These are phyloP conservation scores for Cercospora citrullina DNA, from an alignment of 2,329 filamentous ascomycete genomes.

Conservation along the genomic window DNA sequence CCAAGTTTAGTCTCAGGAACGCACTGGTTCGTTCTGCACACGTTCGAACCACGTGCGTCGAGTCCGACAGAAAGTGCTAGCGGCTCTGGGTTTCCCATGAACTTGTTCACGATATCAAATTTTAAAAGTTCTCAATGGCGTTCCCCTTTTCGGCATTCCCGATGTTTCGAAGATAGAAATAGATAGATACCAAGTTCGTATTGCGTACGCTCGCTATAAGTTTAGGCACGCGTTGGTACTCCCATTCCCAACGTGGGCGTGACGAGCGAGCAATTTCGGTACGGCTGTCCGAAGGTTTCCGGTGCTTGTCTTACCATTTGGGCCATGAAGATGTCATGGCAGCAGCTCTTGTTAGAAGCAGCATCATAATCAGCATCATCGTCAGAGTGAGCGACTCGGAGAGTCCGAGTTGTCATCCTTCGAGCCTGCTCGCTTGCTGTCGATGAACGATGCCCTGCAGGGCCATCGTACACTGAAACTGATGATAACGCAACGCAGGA, in stretches of 20 bases:
- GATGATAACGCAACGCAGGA: not conserved
- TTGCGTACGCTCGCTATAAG: not conserved
- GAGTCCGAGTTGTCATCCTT: not conserved
- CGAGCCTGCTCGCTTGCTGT: not conserved
- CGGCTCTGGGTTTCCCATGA: not conserved
- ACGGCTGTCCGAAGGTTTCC: not conserved
- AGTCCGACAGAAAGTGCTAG: not conserved
- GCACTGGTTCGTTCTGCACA: not conserved
- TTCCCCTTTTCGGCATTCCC: not conserved
- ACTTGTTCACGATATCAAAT: not conserved
- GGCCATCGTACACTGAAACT: not conserved
- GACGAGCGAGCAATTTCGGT: not conserved
- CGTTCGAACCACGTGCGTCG: not conserved
- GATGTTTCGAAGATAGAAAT: not conserved
- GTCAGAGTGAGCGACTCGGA: not conserved
- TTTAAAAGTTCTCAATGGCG: not conserved
- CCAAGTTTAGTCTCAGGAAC: not conserved
- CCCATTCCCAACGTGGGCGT: not conserved
- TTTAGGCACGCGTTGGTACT: not conserved
- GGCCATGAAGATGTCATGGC: not conserved
- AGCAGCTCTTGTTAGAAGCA: not conserved
- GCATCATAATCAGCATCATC: not conserved
- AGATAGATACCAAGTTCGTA: not conserved
- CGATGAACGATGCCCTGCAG: not conserved
- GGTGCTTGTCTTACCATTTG: not conserved